phyloP scores from a whole-genome alignment of 2,329 filamentous ascomycete genomes.

The Neonectria sp. region DNA sequence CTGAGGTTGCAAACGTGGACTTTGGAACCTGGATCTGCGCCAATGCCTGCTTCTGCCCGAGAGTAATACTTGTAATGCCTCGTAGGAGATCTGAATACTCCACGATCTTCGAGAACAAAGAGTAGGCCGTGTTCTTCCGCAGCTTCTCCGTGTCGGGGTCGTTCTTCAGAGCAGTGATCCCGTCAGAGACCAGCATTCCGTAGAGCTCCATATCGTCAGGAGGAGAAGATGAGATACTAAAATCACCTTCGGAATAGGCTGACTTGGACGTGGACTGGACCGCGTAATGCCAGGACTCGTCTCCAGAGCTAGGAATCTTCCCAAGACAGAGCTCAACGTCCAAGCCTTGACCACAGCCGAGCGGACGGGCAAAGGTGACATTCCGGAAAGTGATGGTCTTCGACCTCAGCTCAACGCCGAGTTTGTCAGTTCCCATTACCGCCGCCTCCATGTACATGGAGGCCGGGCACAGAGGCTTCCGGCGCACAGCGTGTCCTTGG shows the following conservation, averaged over 20 bases:
- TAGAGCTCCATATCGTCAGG: constrained; percentile 31
- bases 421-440: constrained; percentile 33
- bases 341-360: constrained; percentile 24
- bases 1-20: constrained; percentile 13
- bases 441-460: constrained; percentile 43
- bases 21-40: constrained; percentile 35
- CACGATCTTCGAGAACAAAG: constrained; percentile 36
- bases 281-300: constrained; percentile 29
- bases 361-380: constrained; percentile 27
- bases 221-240: constrained; percentile 14
- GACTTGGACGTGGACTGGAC: constrained; percentile 23
- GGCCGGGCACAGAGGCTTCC: constrained; percentile 39
- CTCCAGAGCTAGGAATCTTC: background rate
- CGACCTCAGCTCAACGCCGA: constrained; percentile 18
- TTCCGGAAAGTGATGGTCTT: constrained; percentile 34
- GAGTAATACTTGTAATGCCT: constrained; percentile 35
- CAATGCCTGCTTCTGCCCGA: constrained; percentile 31
- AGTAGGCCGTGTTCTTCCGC: constrained; percentile 32
- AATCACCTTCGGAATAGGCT: constrained; percentile 30
- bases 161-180: constrained; percentile 23
- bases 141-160: constrained; percentile 33
- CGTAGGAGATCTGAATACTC: constrained; percentile 35
- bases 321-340: constrained; percentile 27
- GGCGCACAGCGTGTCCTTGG: constrained; percentile 35
- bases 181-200: constrained; percentile 28